Base-by-base conservation (phyloP, 2,329 filamentous ascomycete species). In the Elsinoe perseae region DNA sequence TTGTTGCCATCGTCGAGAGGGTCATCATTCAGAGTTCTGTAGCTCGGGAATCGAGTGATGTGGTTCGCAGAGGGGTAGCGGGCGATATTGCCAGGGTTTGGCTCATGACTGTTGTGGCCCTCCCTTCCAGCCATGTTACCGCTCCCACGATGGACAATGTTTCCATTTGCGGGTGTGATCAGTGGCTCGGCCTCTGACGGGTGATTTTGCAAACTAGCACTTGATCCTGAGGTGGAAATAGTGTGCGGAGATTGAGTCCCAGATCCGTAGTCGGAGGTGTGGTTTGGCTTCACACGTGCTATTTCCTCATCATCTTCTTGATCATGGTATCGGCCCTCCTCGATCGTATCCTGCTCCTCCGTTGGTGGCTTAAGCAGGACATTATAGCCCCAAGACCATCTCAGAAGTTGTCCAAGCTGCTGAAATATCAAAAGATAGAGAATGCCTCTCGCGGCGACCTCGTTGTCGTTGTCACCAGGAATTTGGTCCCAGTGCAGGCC, bases 351-450 rank as follows among this genome's bases (percentile, higher is more conserved):
- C 25, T 72, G 72, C 8, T 64, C 67, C 21, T 78, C 76, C 58
- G 85, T 83, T 62, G 89, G 86, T 16, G 92, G 89, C 16, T 91
- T 91, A n/a, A 98, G 77, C 16, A 98, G 77, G 34, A 97, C 85
- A 65, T 95, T 90, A 70, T 95, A 97, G 9, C 93, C 93, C 93
- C 93, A 98, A 61, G 89, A 96, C 93, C 93, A 98, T 58, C 93
- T 83, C 18, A 98, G 85, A 23, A 97, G 77, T 72, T 98, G 93
- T 20, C 93, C 93, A 2, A 98, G 81, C 70, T 98, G 93, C 73
- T 98, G 93, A 74, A 98, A 98, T 63, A 98, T 95, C 60, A 98
- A 79, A 9, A 98, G 80, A 67, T 98, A 98, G 0, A 98, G 76
- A 59, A 98, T 97, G 58, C 93, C 93, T 60, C 93, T 84, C 2